Percentiles rank a stretch among this genome's conserved stretches.
Conservation (phyloP, 768 basidiomycete species). For the Tulasnella sp. region DNA sequence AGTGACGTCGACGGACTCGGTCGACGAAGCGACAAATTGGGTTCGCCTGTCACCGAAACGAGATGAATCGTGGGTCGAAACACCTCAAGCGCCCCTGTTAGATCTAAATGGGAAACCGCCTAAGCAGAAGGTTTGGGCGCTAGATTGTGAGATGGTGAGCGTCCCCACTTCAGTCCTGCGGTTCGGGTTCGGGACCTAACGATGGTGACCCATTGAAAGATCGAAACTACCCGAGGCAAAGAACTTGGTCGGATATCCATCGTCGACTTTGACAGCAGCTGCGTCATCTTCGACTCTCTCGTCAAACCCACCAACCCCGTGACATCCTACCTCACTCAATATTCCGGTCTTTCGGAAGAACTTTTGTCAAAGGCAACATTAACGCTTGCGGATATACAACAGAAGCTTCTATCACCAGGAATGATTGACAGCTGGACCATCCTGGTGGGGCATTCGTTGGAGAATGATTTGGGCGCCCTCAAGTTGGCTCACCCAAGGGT, state of each 20-base stretch:
- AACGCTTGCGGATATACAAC: slow-evolving; percentile 78
- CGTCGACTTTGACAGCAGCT: slow-evolving; percentile 72
- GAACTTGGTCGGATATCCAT: slow-evolving; percentile 85
- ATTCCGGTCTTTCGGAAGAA: slow-evolving; percentile 90
- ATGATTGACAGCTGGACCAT: slow-evolving; percentile 58
- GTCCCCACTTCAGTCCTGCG: background rate
- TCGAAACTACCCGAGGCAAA: slow-evolving; percentile 61
- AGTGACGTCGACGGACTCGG: slow-evolving; percentile 61
- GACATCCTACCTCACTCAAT: slow-evolving; percentile 92
- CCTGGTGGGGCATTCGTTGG: slow-evolving; percentile 92
- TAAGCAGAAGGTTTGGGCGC: slow-evolving; percentile 64
- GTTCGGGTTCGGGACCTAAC: background rate
- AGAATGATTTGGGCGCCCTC: slow-evolving; percentile 89
- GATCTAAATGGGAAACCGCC: slow-evolving; percentile 44
- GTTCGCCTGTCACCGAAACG: slow-evolving; percentile 35
- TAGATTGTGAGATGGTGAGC: slow-evolving; percentile 97
- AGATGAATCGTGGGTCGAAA: slow-evolving; percentile 71
- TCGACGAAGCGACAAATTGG: slow-evolving; percentile 50
- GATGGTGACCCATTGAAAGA: background rate
- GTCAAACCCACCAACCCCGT: slow-evolving; percentile 88
- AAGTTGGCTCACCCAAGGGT: slow-evolving; percentile 83
- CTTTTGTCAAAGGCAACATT: slow-evolving; percentile 71
- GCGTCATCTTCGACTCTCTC: slow-evolving; percentile 82
- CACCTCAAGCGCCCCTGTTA: slow-evolving; percentile 52
- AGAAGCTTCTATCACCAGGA: slow-evolving; percentile 59